Base-by-base conservation (phyloP, 805 yeast species). In the Wickerhamia fluorescens region DNA sequence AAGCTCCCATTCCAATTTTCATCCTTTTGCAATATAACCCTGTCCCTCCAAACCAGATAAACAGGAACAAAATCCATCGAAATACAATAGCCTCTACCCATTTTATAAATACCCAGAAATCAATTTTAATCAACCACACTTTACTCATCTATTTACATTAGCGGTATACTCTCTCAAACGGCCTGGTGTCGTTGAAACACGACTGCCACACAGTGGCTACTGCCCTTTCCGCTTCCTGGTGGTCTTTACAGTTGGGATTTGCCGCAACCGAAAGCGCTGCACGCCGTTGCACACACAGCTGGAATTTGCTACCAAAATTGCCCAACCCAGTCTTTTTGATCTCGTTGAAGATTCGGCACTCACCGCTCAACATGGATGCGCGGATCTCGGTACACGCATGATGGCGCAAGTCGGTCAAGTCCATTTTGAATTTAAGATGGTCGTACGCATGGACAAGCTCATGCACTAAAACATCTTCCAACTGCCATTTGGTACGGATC, bases 301-400 rank as follows among this genome's bases (percentile, higher is more conserved):
- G 97, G 51, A 86, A 95, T 20, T 95, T 96, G 41, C 74, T 73
- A 18, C 76, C 76, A 40, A 85, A 70, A 34, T 68, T 64, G 1
- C 55, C 62, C 31, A 71, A 38, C 16, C 73, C 66, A 33, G 75
- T 56, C 53, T 74, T 63, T 33, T 71, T 63, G 44, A 87, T 78
- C 53, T 92, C 95, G 44, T 82, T 83, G 74, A 79, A 72, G 44
- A 89, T 75, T 16, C 97, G 71, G 57, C 98, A 92, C 50, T 92
- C 98, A 5, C 98, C 98, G 49, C 94, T 81, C 14, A 92, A 65
- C 41, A 86, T 78, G 7, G 94, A 79, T 0, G 98, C 98, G 35
- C 98, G 68, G 29, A 92, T 85, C 54, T 92, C 98, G 1, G 96
- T 79, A 53, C 98, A 92, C 1, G 98, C 98, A 51, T 89, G 97